Conservation (phyloP, 768 basidiomycete genomes). For the Amanita phalloides region DNA sequence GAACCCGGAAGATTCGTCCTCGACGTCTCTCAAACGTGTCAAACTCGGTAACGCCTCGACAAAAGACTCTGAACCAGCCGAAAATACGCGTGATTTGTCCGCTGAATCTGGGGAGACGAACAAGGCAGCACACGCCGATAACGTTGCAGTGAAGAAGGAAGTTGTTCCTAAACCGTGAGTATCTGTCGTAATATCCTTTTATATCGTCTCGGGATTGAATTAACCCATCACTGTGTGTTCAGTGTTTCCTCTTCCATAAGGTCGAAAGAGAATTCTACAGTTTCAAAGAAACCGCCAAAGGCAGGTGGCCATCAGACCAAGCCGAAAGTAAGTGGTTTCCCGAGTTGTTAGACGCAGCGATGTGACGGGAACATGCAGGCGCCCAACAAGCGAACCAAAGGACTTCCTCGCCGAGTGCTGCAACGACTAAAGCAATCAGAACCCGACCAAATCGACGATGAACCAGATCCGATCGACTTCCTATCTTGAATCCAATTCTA, state of each 20-base stretch:
- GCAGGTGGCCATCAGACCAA: background rate
- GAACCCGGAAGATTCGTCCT: background rate
- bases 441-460: slow-evolving; percentile 21
- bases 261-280: slow-evolving; percentile 23
- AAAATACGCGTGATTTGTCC: background rate
- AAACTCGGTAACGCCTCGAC: background rate
- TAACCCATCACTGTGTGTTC: background rate
- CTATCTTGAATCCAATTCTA: slow-evolving; percentile 21
- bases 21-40: background rate
- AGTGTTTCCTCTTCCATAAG: slow-evolving; percentile 13
- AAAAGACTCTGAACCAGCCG: background rate
- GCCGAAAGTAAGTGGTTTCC: slow-evolving; percentile 3
- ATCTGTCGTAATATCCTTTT: background rate
- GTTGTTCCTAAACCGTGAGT: background rate
- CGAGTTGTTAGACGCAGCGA: background rate
- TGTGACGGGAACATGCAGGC: background rate
- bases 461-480: slow-evolving; percentile 37
- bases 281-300: background rate
- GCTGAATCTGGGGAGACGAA: background rate
- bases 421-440: slow-evolving; percentile 24
- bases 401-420: slow-evolving; percentile 28
- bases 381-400: slow-evolving; percentile 11
- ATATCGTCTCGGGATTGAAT: background rate
- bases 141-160: background rate
- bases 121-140: background rate